Evolutionary conservation across 768 basidiomycete genomes (phyloP), one percentile per base, ranked within the genome.

Genomic region (Rhizopogon salebrosus): DNA sequence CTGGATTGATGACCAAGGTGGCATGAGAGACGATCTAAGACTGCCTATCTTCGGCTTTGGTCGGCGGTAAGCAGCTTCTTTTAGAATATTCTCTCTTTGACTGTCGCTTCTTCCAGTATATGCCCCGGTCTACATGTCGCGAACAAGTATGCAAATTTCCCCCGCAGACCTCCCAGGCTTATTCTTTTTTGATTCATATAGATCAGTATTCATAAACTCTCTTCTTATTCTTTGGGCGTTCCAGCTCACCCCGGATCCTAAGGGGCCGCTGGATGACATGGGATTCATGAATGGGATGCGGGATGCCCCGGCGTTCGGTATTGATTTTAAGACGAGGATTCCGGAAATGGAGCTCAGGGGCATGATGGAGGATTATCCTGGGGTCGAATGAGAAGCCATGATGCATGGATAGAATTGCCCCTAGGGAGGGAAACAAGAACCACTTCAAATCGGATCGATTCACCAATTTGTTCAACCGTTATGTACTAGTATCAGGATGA

Each of bases 81-180:
- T n/a, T n/a, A n/a, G n/a, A n/a, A n/a, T n/a, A n/a, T n/a, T 41
- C 39, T 10, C 22, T 41, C n/a, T 20, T 29, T 10, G 29, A 50
- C 40, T 36, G 26, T 20, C 27, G 13, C 11, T 35, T 29, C 4
- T 29, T n/a, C 20, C 23, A 76, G 80, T 23, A 73, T 84, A 1
- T 85, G 82, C 52, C 81, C 80, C 2, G 82, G 82, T 0, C 76
- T 78, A 56, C 74, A 82, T 62, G 76, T 84, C 34, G 81, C 46
- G 4, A 48, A 48, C 34, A 67, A n/a, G n/a, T n/a, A n/a, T n/a
- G n/a, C n/a, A n/a, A n/a, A n/a, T n/a, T 73, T 53, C 56, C 64
- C 62, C 1, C 20, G 20, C 13, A 20, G 10, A n/a, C 14, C 29
- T 46, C 16, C 38, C 23, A 24, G 9, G 18, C 24, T 22, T 14